These are phyloP conservation scores for Gleditsia sinensis DNA, from an alignment of 306 rosid species.

Conservation along the genomic window DNA sequence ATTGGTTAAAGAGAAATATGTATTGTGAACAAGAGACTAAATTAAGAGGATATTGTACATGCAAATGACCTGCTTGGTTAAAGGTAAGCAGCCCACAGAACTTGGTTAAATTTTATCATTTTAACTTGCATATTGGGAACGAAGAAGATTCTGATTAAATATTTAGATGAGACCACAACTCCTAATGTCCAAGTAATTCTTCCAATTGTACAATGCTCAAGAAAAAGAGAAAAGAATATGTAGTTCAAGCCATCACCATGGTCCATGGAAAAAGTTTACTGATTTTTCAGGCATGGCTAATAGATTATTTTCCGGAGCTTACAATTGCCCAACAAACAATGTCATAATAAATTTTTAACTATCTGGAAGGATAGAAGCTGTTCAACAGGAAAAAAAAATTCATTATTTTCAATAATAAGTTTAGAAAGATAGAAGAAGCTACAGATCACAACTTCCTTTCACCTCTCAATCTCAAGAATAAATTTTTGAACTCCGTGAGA, in stretches of 20 bases:
- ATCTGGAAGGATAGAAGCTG: background rate
- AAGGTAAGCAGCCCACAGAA: constrained; percentile 11
- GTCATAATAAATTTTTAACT: background rate
- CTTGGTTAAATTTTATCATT: constrained; percentile 5
- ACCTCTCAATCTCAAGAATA: background rate
- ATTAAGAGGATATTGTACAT: constrained; percentile 8
- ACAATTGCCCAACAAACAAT: background rate
- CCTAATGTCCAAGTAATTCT: constrained; percentile 6
- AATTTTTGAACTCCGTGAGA: background rate
- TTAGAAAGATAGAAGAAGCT: background rate
- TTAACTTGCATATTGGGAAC: constrained; percentile 15
- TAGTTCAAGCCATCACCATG: background rate
- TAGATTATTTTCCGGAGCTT: background rate
- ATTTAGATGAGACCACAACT: constrained; percentile 12
- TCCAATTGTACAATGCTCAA: background rate
- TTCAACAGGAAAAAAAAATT: background rate
- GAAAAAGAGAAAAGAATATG: background rate
- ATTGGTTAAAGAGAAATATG: constrained; percentile 18
- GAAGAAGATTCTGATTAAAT: constrained; percentile 17
- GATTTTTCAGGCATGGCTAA: background rate
- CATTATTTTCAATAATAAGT: background rate
- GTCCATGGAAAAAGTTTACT: background rate
- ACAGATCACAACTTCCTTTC: background rate
- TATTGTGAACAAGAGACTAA: background rate
- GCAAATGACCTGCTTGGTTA: background rate